Conservation (phyloP, 1,284 basidiomycete species). For the Leccinum solheimii region DNA sequence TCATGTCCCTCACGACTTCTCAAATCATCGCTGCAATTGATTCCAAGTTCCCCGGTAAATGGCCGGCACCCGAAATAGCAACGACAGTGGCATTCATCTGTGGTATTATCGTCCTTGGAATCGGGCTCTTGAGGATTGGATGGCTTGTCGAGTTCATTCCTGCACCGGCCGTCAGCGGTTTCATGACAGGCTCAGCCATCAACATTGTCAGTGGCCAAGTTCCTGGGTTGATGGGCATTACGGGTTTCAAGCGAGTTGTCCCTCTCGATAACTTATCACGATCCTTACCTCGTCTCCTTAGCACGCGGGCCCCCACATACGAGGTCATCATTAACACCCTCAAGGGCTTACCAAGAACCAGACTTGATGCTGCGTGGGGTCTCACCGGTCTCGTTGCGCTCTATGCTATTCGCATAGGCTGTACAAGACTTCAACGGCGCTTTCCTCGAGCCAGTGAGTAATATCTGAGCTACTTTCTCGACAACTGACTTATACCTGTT, state of each 20-base stretch:
- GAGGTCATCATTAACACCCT: conserved; percentile 90
- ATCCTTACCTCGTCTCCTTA: conserved; percentile 29
- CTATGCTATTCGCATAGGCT: conserved; percentile 73
- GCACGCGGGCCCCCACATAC: conserved; percentile 85
- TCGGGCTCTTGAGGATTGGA: conserved; percentile 88
- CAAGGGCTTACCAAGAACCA: conserved; percentile 74
- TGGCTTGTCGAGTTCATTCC: conserved; percentile 98
- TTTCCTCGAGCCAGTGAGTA: conserved; percentile 66
- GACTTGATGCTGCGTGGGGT: conserved; percentile 89
- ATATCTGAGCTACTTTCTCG: background rate
- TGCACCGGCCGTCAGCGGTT: conserved; percentile 88
- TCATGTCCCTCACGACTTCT: conserved; percentile 93
- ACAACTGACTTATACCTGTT: conserved; percentile 4
- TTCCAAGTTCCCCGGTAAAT: conserved; percentile 51
- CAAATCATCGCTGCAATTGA: conserved; percentile 77
- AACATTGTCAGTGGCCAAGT: conserved; percentile 88
- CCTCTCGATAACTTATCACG: background rate
- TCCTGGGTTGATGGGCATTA: conserved; percentile 82
- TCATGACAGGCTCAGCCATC: conserved; percentile 90
- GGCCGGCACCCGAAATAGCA: conserved; percentile 75
- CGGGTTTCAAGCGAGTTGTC: conserved; percentile 72
- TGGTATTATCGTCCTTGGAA: conserved; percentile 90
- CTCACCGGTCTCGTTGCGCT: conserved; percentile 73
- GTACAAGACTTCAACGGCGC: conserved; percentile 57
- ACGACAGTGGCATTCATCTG: conserved; percentile 85